Conservation (phyloP, 2,329 filamentous ascomycete genomes). For the Trichoderma arundinaceum region DNA sequence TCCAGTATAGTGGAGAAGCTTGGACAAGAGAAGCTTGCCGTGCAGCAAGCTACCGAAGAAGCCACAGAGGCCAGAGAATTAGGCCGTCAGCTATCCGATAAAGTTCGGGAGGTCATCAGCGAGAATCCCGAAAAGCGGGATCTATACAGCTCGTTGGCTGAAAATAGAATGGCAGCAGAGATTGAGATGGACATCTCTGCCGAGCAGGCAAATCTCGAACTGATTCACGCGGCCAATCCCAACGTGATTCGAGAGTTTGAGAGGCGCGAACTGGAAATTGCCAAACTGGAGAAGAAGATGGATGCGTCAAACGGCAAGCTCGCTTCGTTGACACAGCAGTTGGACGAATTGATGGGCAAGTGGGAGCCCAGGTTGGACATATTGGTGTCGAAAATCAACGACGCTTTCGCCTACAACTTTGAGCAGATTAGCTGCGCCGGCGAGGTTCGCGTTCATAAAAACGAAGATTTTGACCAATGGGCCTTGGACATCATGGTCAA, state of each 20-base stretch:
- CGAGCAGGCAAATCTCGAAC: conserved; percentile 75
- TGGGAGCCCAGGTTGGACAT: conserved; percentile 87
- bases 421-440: conserved; percentile 92
- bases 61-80: conserved; percentile 46
- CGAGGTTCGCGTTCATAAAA: conserved; percentile 86
- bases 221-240: conserved; percentile 79
- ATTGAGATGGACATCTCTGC: conserved; percentile 76
- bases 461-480: conserved; percentile 93
- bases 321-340: conserved; percentile 60
- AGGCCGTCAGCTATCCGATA: conserved; percentile 41
- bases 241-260: conserved; percentile 79
- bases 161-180: conserved; percentile 62
- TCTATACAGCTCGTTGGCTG: conserved; percentile 51
- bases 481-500: conserved; percentile 92
- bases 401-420: conserved; percentile 92
- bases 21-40: conserved; percentile 50
- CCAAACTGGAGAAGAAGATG: conserved; percentile 63
- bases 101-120: conserved; percentile 49
- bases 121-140: conserved; percentile 48
- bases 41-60: conserved; percentile 47
- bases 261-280: conserved; percentile 71
- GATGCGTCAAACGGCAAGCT: conserved; percentile 61
- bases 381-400: conserved; percentile 80
- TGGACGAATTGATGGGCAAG: conserved; percentile 67
- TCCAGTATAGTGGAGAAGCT: conserved; percentile 60